Evolutionary conservation across 2,329 filamentous ascomycete species (phyloP), one percentile per base, ranked within the genome.

Genomic region (Boeremia lycopersici): DNA sequence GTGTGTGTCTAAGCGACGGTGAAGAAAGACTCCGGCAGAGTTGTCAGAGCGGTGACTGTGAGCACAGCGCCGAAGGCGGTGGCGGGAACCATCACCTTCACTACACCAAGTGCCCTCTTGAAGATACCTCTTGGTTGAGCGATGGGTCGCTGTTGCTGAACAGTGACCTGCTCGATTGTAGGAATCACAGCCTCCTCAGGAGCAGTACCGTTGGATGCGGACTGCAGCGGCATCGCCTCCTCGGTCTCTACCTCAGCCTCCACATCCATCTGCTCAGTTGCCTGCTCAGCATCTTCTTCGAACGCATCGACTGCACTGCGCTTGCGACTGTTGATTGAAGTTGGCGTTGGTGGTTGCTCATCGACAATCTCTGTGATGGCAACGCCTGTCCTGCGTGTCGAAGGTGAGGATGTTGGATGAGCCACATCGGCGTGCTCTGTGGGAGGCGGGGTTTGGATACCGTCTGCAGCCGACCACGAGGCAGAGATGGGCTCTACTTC

Each of bases 291-390:
- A 7, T 47, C 19, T 3, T 46, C 42, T 6, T 46, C 17, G 8
- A 55, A 55, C 2, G 52, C 52, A 0, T 38, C 65, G 19, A 72
- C 68, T 2, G 70, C 71, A 33, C 72, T 74, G 13, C 71, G 71
- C 60, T 74, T 74, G 47, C 64, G 47, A 39, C 55, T 58, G 3
- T 61, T 67, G 2, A 69, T 46, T 19, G 70, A 71, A 8, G 60
- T 63, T 2, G 71, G 68, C 1, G 70, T 71, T 6, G 61, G 67
- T 13, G 72, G 69, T 30, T 72, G 65, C 29, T 69, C 60, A 1
- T 57, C 49, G 13, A 45, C 40, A 23, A 61, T 45, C 19, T 73
- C 71, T 1, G 63, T 58, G 35, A 73, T 73, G 3, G 71, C 68
- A 8, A 74, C 60, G 47, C 64, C 65, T 3, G 67, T 68, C n/a